Conservation (phyloP, 2,329 filamentous ascomycete genomes). For the Gliomastix tumulicola region DNA sequence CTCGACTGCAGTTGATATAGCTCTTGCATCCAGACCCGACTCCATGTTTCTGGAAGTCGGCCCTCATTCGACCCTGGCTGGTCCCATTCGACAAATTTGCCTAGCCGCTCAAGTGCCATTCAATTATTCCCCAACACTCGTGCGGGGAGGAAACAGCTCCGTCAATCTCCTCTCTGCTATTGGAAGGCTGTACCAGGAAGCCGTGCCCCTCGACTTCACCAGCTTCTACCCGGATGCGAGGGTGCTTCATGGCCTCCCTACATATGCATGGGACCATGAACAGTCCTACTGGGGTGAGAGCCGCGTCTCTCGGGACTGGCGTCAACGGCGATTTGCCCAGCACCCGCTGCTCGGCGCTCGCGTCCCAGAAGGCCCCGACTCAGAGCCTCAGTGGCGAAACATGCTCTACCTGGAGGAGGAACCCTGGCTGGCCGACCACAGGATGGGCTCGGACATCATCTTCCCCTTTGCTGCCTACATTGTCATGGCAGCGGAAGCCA, state of each 20-base stretch:
- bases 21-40: slow-evolving; percentile 1
- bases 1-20: slow-evolving; percentile 1
- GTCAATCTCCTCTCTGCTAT: neutral
- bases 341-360: slow-evolving; percentile 17
- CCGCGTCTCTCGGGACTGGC: slow-evolving; percentile 4
- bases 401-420: slow-evolving; percentile 10
- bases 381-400: slow-evolving; percentile 11
- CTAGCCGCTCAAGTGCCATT: slow-evolving; percentile 7
- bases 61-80: slow-evolving; percentile 30
- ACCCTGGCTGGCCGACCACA: slow-evolving; percentile 22
- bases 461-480: slow-evolving; percentile 30
- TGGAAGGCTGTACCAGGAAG: slow-evolving; percentile 1
- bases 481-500: slow-evolving; percentile 16
- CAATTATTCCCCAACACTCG: slow-evolving; percentile 10
- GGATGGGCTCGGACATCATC: slow-evolving; percentile 13
- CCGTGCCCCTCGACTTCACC: neutral
- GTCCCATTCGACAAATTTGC: slow-evolving; percentile 24
- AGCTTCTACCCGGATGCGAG: neutral
- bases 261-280: slow-evolving; percentile 32
- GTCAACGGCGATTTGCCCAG: slow-evolving; percentile 3
- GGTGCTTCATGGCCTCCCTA: slow-evolving; percentile 18
- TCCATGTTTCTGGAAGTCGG: slow-evolving; percentile 22
- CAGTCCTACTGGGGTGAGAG: slow-evolving; percentile 19
- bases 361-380: neutral
- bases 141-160: neutral